Evolutionary conservation across 768 basidiomycete genomes (phyloP), one percentile per base, ranked within the genome.

Genomic region (Boletus insuetus): DNA sequence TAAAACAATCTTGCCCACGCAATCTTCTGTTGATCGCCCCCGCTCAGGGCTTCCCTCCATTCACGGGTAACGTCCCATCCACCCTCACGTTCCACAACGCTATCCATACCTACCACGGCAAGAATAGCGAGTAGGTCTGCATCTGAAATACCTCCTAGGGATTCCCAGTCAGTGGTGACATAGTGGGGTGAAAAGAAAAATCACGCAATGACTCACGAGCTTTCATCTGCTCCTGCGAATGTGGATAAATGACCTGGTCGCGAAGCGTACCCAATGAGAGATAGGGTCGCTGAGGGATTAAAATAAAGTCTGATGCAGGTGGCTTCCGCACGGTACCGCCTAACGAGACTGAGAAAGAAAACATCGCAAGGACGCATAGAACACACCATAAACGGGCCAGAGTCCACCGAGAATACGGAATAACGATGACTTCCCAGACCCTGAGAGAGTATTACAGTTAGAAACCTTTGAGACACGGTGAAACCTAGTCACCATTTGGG

Each of bases 1-100:
- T 99, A 99, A 69, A 98, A 99, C 61, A 99, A 71, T 61, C 96
- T 77, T 13, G 94, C 96, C 94, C 96, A 98, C 0, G 96, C 96
- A 54, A 98, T 89, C 74, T 95, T 87, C 73, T 98, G 95, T 70
- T 98, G 93, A 70, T 97, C 96, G 19, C 95, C 95, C 1, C 96
- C 95, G 65, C 91, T 94, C 34, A 98, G 73, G 3, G 90, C 83
- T 68, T 97, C 94, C 58, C 92, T 82, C 96, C 96, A 98, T 65
- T 98, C 96, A 46, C 86, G 81, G n/a, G 82, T 79, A 9, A 79
- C 77, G 64, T 91, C 89, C 94, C 94, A 98, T 13, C 96, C 96
- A n/a, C 96, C 96, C 72, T 98, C 96, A 24, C 94, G 82, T 64
- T 92, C 90, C 7, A 98, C 90, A 46, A 98, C 82, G 64, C 77